Percentiles rank a stretch among this genome's conserved stretches.
Conservation (phyloP, 192 early-diverging fungal species). For the Coemansia sp. region DNA sequence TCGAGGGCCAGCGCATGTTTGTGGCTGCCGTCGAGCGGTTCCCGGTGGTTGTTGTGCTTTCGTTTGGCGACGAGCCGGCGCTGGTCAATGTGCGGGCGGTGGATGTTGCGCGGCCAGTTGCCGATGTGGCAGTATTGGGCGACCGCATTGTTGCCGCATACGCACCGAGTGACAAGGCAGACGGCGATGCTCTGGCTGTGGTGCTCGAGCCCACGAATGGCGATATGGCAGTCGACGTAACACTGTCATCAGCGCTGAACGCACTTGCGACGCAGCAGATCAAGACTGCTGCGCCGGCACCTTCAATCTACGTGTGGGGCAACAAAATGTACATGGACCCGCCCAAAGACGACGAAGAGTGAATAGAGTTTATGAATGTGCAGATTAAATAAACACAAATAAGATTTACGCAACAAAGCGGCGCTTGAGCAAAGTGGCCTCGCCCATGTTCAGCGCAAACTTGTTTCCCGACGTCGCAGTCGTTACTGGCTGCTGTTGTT, state of each 20-base stretch:
- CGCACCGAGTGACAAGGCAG: background rate
- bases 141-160: constrained; percentile 28
- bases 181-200: constrained; percentile 2
- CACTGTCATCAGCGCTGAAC: constrained; percentile 10
- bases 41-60: constrained; percentile 31
- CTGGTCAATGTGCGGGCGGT: constrained; percentile 18
- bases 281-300: background rate
- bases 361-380: constrained; percentile 2
- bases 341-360: constrained; percentile 25
- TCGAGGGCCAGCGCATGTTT: constrained; percentile 20
- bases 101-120: constrained; percentile 26
- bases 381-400: background rate
- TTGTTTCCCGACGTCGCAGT: constrained; percentile 7
- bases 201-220: constrained; percentile 7
- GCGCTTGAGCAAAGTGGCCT: constrained; percentile 50
- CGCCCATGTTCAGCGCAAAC: constrained; percentile 54
- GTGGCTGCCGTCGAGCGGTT: constrained; percentile 40
- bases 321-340: constrained; percentile 46
- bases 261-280: constrained; percentile 14
- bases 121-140: constrained; percentile 28
- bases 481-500: background rate
- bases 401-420: constrained; percentile 32
- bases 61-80: constrained; percentile 9
- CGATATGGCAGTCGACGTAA: constrained; percentile 7
- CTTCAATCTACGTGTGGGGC: constrained; percentile 49